Evolutionary conservation across 805 yeast species (phyloP), one percentile per base, ranked within the genome.

Genomic region (Wickerhamiella allomyrinae): DNA sequence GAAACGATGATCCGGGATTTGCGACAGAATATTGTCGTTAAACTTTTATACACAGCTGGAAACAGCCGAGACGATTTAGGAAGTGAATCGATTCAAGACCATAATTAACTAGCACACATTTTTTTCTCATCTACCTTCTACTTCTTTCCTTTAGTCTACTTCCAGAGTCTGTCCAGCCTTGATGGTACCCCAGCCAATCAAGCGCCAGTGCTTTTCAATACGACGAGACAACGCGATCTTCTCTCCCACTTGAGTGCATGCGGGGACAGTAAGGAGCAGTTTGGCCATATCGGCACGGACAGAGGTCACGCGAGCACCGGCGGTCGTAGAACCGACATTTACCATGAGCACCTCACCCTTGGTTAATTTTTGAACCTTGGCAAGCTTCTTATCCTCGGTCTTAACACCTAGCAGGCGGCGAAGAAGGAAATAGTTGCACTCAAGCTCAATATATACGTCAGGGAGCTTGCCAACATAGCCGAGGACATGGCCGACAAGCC

Each of bases 251-350:
- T 89, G 96, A 29, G 99, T 89, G 77, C 99, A 91, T 39, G 97
- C 98, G 43, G 99, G 98, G 38, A 95, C 79, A 38, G 97, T 89
- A 61, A 91, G 74, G 60, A 85, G 86, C 59, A 91, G 73, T 73
- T 95, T 84, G 37, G 98, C 98, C 95, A 93, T 85, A 74, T 91
- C 99, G 47, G 97, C 97, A 66, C 85, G 83, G 42, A 91, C 97
- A 39, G 95, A 94, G 53, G 86, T 80, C 52, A 91, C 98, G 66
- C 96, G 82, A 44, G 98, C 98, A 68, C 99, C 99, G 24, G 97
- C 85, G 43, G 99, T 96, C 40, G 97, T 91, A 21, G 98, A 91
- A 50, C 99, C 99, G 57, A 91, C 93, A 65, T 93, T 91, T 41
- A 91, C 98, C 98, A 91, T 93, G 61, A 91, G 74, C 52, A 91